A percentile compares a stretch with the other conserved stretches of the same genome.
These are phyloP conservation scores for Ilex aquifolium DNA, from an alignment of 257 asterid genomes.

Conservation along the genomic window DNA sequence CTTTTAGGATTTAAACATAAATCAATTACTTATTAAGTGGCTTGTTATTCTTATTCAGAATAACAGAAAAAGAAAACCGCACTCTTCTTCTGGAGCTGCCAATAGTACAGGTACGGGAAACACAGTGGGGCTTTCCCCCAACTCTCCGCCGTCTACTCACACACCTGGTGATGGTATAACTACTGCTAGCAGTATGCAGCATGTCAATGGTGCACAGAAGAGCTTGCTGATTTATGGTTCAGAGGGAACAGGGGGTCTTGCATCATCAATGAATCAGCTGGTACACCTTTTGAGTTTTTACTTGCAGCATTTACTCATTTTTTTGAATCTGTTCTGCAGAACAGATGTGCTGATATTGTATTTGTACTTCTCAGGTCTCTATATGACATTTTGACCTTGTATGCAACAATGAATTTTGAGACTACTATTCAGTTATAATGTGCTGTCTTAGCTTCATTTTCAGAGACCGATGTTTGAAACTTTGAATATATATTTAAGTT, in stretches of 20 bases:
- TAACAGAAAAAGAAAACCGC: conserved; percentile 8
- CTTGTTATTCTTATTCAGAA: not conserved
- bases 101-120: conserved; percentile 48
- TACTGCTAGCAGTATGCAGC: conserved; percentile 76
- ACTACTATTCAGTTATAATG: not conserved
- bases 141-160: conserved; percentile 83
- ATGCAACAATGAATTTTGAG: not conserved
- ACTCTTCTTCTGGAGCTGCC: conserved; percentile 24
- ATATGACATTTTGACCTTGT: not conserved
- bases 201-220: conserved; percentile 63
- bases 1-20: not conserved
- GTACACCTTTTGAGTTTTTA: conserved; percentile 36
- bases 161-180: conserved; percentile 94
- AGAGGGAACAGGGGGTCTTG: conserved; percentile 87
- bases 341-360: too few relatives aligned
- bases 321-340: too few relatives aligned
- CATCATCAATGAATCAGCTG: conserved; percentile 85
- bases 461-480: not conserved
- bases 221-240: conserved; percentile 75
- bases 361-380: not conserved
- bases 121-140: conserved; percentile 40
- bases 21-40: not conserved
- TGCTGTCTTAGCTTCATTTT: not conserved
- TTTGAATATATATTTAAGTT: not conserved
- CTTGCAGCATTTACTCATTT: too few relatives aligned